Evolutionary conservation across 768 basidiomycete genomes (phyloP).

Genomic region (Lentinula detonsa): DNA sequence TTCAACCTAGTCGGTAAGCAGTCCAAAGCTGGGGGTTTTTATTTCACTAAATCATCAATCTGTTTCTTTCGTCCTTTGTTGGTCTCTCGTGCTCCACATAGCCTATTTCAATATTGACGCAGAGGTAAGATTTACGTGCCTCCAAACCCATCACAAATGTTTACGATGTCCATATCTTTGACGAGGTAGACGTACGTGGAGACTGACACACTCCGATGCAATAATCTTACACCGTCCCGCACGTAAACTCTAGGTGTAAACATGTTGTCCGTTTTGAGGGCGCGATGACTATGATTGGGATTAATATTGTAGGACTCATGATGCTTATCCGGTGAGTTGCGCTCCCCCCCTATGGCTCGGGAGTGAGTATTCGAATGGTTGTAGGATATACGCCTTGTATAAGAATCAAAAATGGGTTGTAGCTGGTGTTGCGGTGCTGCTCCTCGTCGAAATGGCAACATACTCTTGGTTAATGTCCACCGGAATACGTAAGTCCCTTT

Average conservation of each 20-base stretch:
- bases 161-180: not conserved
- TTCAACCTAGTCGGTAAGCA: not conserved
- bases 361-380: not conserved
- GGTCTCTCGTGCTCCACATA: not conserved
- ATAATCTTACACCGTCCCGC: not conserved
- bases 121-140: not conserved
- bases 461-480: not conserved
- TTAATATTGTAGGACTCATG: slow-evolving; percentile 1
- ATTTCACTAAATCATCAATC: not conserved
- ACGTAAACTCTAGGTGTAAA: not conserved
- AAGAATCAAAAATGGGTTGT: not conserved
- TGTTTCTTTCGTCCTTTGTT: not conserved
- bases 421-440: not conserved
- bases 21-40: not conserved
- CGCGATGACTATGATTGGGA: slow-evolving; percentile 2
- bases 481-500: not conserved
- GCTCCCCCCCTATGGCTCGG: not conserved
- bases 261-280: slow-evolving; percentile 4
- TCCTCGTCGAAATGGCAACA: not conserved
- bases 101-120: not conserved
- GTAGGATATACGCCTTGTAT: slow-evolving; percentile 1
- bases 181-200: not conserved
- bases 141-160: not conserved
- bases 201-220: not conserved
- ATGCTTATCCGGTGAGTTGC: slow-evolving; percentile 1